Evolutionary conservation across 2,329 filamentous ascomycete genomes (phyloP), one percentile per base, ranked within the genome.

Genomic region (Phialophora expanda): DNA sequence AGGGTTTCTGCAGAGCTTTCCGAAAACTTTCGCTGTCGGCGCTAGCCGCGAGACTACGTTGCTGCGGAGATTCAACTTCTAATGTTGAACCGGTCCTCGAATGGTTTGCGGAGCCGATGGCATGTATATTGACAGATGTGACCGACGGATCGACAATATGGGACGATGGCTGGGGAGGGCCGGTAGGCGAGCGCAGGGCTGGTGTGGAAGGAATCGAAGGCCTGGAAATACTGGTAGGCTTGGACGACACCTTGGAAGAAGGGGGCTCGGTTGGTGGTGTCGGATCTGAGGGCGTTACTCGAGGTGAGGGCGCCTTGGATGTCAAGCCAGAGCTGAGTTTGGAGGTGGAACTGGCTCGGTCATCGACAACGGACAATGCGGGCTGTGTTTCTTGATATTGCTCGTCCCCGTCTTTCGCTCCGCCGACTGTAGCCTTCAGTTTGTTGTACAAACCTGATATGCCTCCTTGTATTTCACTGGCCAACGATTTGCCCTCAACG

Each of bases 361-460:
- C 68, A 14, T 67, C 64, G n/a, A 20, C 28, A 12, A 11, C 72
- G 69, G 20, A 66, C 48, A 50, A 66, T 71, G 11, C 70, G 26
- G 54, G 41, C 14, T 61, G 57, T 17, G 44, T 46, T 64, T 69
- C 62, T 28, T 65, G 54, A 61, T 38, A 44, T 55, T 51, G 55
- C 9, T 70, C 61, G 48, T 70, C 66, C 7, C 6, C 20, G 63
- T 87, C 86, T 70, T 86, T 89, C 51, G 84, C 86, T 14, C 84
- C 90, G 17, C 89, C 90, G n/a, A 96, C 91, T 0, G 89, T 93
- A 64, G 91, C 91, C 75, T 89, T 88, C 72, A 98, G 85, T 44
- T 93, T 89, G 78, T 86, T 95, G 77, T 97, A 98, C 44, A 98
- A 81, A 0, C 94, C 93, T 74, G 91, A 96, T 55, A 98, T 82